A percentile compares a stretch with the other conserved stretches of the same genome.
Evolutionary conservation across 1,139 yeast genomes (phyloP).

Genomic region (Geotrichum australiense): DNA sequence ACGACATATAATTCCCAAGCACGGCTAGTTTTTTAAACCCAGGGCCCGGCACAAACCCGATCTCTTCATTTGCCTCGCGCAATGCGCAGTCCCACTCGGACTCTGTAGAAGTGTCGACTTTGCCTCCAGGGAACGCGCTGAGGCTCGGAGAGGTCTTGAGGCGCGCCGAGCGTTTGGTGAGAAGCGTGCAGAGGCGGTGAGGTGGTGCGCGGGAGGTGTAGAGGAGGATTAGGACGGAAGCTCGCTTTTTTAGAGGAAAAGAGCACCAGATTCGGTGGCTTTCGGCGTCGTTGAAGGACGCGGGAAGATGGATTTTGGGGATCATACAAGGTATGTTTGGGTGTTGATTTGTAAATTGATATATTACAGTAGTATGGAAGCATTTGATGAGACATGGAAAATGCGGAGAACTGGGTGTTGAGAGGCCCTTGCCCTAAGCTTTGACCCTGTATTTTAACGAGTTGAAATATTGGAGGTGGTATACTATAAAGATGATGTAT

Average conservation of each 20-base stretch:
- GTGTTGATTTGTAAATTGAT: no score
- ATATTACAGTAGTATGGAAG: no score
- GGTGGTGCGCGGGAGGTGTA: not conserved
- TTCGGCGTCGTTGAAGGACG: not conserved
- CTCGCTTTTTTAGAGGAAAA: conserved; percentile 49
- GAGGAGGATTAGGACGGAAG: conserved; percentile 53
- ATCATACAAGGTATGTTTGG: no score
- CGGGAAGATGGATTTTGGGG: not conserved
- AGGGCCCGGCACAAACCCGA: conserved; percentile 48
- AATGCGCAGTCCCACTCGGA: conserved; percentile 66
- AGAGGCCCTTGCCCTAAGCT: no score
- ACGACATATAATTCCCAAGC: conserved; percentile 66
- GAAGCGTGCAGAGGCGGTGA: conserved; percentile 59
- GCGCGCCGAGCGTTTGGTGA: conserved; percentile 65
- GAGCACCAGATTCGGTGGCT: conserved; percentile 41
- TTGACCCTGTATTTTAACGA: no score
- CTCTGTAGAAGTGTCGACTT: conserved; percentile 49
- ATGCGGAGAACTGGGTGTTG: no score
- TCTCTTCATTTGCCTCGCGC: conserved; percentile 78
- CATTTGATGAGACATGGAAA: no score
- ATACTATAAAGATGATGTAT: no score
- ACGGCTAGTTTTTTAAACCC: conserved; percentile 45
- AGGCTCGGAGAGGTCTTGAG: conserved; percentile 75
- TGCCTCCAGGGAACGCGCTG: conserved; percentile 87
- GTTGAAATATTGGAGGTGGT: no score